phyloP scores from a whole-genome alignment of 805 yeast genomes.

The Ogataea corticis region DNA sequence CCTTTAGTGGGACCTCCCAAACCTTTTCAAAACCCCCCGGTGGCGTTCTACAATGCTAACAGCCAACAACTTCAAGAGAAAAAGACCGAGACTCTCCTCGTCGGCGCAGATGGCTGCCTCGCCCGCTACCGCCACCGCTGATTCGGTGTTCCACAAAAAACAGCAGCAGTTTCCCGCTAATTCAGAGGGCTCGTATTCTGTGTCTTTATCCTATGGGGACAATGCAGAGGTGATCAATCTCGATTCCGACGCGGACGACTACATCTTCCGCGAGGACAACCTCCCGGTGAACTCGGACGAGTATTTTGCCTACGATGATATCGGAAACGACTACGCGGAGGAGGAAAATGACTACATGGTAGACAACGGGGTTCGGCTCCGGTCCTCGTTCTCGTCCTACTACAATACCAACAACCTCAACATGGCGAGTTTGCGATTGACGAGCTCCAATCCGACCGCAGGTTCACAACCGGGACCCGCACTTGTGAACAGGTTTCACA shows the following conservation, averaged over 20 bases:
- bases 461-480: not conserved
- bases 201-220: conserved; percentile 3
- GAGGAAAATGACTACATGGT: conserved; percentile 10
- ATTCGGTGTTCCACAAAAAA: conserved; percentile 28
- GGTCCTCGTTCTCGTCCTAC: conserved; percentile 21
- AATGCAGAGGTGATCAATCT: conserved; percentile 36
- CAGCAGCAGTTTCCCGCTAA: conserved; percentile 20
- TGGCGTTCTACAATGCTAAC: conserved; percentile 23
- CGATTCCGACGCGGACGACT: conserved; percentile 44
- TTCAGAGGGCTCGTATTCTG: not conserved
- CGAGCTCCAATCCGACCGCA: conserved; percentile 9
- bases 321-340: conserved; percentile 9
- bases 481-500: conserved; percentile 18
- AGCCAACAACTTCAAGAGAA: conserved; percentile 32
- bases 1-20: too few relatives aligned
- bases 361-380: conserved; percentile 3
- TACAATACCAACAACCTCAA: conserved; percentile 18
- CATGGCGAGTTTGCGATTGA: conserved; percentile 19
- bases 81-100: conserved; percentile 39
- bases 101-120: conserved; percentile 15
- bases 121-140: conserved; percentile 4
- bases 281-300: conserved; percentile 8
- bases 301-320: conserved; percentile 18
- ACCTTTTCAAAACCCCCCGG: not conserved
- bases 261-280: conserved; percentile 27